Evolutionary conservation across 371 early-diverging fungal genomes (phyloP).

Genomic region (Mortierella sp.): DNA sequence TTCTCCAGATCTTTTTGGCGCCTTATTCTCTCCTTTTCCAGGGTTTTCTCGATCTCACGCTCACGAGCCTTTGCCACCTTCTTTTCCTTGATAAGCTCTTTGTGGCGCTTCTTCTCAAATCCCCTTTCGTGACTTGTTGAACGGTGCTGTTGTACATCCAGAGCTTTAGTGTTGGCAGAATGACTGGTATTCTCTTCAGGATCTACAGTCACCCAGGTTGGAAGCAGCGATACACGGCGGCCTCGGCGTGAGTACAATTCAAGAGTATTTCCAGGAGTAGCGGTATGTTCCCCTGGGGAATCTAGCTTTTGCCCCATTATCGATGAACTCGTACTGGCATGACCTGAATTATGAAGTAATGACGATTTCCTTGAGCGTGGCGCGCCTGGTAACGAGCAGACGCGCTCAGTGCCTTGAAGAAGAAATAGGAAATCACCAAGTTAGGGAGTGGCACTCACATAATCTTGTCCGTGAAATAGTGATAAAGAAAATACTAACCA

Average conservation of each 20-base stretch:
- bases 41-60: constrained; percentile 30
- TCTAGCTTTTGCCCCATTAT: no score
- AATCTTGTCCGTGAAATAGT: no score
- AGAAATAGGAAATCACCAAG: no score
- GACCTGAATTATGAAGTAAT: constrained; percentile 4
- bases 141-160: not conserved
- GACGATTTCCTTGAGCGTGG: constrained; percentile 37
- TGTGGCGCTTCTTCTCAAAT: constrained; percentile 27
- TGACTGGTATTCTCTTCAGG: not conserved
- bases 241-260: no score
- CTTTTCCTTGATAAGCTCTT: constrained; percentile 29
- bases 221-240: not conserved
- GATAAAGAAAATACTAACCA: no score
- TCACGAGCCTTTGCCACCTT: constrained; percentile 29
- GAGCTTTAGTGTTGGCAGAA: not conserved
- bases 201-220: not conserved
- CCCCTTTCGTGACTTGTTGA: constrained; percentile 20
- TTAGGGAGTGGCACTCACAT: no score
- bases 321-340: no score
- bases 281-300: no score
- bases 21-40: constrained; percentile 17
- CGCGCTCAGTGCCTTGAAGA: not conserved
- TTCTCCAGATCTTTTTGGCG: constrained; percentile 25
- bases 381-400: constrained; percentile 21
- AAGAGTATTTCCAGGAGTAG: no score